phyloP scores from a whole-genome alignment of 2,329 filamentous ascomycete genomes.

The Pseudofabraea citricarpa region DNA sequence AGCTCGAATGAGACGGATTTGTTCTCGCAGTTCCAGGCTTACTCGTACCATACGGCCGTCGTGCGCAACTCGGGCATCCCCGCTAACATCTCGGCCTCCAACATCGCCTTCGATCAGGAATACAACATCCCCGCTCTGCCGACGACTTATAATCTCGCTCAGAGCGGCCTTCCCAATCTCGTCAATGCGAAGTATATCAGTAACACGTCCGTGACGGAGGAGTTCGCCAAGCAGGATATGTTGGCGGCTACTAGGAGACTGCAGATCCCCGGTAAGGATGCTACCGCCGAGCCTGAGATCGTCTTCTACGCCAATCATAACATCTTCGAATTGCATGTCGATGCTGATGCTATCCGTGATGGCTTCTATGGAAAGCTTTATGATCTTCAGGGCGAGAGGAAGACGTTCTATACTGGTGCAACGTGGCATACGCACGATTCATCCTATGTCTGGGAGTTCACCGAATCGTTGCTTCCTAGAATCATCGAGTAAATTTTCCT shows the following conservation, averaged over 20 bases:
- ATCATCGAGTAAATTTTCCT: no score
- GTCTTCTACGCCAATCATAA: slow-evolving; percentile 12
- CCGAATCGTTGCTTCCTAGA: slow-evolving; percentile 14
- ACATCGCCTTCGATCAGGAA: slow-evolving; percentile 20
- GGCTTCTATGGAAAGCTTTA: slow-evolving; percentile 38
- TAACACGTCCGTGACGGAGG: slow-evolving; percentile 6
- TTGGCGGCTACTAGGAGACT: slow-evolving; percentile 6
- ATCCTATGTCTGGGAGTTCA: slow-evolving; percentile 27
- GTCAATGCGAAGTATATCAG: slow-evolving; percentile 11
- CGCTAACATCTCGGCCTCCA: slow-evolving; percentile 17
- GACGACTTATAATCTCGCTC: slow-evolving; percentile 21
- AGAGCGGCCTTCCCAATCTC: slow-evolving; percentile 13
- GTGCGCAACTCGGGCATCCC: slow-evolving; percentile 33
- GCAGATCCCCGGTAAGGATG: slow-evolving; percentile 4
- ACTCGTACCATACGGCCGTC: slow-evolving; percentile 33
- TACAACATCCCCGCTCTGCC: slow-evolving; percentile 29
- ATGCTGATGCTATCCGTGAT: slow-evolving; percentile 27
- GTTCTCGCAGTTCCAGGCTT: slow-evolving; percentile 33
- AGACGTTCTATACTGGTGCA: slow-evolving; percentile 41
- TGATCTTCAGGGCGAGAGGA: slow-evolving; percentile 37
- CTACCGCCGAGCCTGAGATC: slow-evolving; percentile 6
- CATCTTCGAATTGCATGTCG: slow-evolving; percentile 20
- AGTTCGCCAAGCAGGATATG: slow-evolving; percentile 12
- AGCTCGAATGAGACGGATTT: slow-evolving; percentile 26
- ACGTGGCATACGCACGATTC: slow-evolving; percentile 31